Evolutionary conservation across 2,329 filamentous ascomycete genomes (phyloP).

Genomic region (Hirsutella thompsonii): DNA sequence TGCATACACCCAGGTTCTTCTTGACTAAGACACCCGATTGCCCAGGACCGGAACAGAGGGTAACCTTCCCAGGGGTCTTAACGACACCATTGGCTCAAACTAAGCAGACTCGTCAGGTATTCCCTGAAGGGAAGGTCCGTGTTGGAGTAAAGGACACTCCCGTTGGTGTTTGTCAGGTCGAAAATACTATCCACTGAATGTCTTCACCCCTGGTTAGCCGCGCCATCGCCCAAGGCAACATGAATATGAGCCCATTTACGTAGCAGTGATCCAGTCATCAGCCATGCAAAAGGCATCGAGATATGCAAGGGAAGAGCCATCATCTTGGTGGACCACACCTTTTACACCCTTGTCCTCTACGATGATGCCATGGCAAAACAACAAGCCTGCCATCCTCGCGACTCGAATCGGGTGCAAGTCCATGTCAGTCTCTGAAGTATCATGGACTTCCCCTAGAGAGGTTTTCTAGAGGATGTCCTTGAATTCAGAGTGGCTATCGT

Average conservation of each 20-base stretch:
- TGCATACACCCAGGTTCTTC: too few relatives aligned
- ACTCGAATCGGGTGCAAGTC: not conserved
- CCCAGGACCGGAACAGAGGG: too few relatives aligned
- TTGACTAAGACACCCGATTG: too few relatives aligned
- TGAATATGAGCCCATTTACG: not conserved
- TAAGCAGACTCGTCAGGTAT: too few relatives aligned
- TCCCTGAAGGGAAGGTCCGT: too few relatives aligned
- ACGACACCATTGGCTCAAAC: too few relatives aligned
- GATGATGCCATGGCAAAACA: not conserved
- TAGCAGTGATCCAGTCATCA: not conserved
- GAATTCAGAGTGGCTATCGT: conserved; percentile 3
- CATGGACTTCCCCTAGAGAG: not conserved
- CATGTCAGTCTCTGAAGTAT: not conserved
- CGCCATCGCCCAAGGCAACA: not conserved
- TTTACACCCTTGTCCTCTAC: not conserved
- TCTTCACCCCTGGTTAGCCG: too few relatives aligned
- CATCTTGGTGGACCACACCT: not conserved
- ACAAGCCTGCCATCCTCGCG: conserved; percentile 2
- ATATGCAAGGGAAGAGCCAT: not conserved
- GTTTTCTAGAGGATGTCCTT: not conserved
- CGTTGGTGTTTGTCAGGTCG: too few relatives aligned
- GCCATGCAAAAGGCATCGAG: not conserved
- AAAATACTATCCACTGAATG: too few relatives aligned
- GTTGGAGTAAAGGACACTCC: too few relatives aligned
- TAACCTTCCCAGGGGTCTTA: too few relatives aligned